These are phyloP conservation scores for Talaromyces albobiverticillius DNA, from an alignment of 2,329 filamentous ascomycete species.

Conservation along the genomic window DNA sequence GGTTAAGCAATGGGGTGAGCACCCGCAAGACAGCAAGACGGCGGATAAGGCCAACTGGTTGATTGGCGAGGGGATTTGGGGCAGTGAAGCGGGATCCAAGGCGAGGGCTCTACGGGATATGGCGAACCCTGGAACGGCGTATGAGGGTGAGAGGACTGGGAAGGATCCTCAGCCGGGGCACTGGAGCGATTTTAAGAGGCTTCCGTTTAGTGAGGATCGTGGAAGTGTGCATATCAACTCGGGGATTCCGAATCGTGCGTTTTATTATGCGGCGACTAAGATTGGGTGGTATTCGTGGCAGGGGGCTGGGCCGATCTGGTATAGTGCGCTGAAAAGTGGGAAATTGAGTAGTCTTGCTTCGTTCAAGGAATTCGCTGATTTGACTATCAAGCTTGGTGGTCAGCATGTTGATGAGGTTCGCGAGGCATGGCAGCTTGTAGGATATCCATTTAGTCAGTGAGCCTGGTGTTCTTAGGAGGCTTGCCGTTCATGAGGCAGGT, in stretches of 20 bases:
- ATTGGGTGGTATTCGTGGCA: too few species aligned
- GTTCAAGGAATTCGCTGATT: too few species aligned
- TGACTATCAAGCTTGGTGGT: too few species aligned
- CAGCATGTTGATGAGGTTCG: too few species aligned
- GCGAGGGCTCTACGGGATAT: constrained; percentile 51
- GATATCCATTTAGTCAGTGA: too few species aligned
- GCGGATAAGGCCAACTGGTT: constrained; percentile 25
- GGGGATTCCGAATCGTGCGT: constrained; percentile 57
- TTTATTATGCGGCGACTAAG: constrained; percentile 46
- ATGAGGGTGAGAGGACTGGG: constrained; percentile 43
- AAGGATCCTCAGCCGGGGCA: constrained; percentile 54
- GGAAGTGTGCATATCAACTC: constrained; percentile 26
- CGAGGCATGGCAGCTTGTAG: too few species aligned
- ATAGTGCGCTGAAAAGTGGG: too few species aligned
- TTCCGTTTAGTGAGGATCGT: constrained; percentile 48
- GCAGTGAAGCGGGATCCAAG: background rate
- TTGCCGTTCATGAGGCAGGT: too few species aligned
- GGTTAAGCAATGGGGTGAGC: constrained; percentile 50
- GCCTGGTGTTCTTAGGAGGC: too few species aligned
- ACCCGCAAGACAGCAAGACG: background rate
- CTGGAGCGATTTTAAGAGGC: constrained; percentile 43
- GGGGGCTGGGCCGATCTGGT: too few species aligned
- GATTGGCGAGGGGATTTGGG: background rate
- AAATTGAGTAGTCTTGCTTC: too few species aligned
- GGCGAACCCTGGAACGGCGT: constrained; percentile 48